Evolutionary conservation across 495 filamentous ascomycete genomes (phyloP).

Genomic region (Daldinia loculata): DNA sequence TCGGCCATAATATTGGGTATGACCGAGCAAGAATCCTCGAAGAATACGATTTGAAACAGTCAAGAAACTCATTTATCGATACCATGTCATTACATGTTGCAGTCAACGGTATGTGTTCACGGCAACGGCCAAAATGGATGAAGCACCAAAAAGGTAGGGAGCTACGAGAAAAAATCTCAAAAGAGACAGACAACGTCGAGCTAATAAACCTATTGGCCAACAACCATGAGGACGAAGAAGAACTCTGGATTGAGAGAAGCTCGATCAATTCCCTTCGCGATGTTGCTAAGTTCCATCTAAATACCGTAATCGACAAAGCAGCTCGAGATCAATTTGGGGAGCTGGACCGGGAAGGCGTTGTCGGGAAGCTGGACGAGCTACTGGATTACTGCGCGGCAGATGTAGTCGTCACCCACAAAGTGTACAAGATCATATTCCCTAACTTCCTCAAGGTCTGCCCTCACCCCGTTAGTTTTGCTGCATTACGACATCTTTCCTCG

Average conservation of each 20-base stretch:
- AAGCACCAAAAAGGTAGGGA: slow-evolving; percentile 91
- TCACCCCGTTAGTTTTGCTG: slow-evolving; percentile 96
- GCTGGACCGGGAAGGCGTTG: slow-evolving; percentile 73
- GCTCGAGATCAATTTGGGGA: slow-evolving; percentile 88
- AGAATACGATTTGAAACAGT: slow-evolving; percentile 85
- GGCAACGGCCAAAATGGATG: slow-evolving; percentile 95
- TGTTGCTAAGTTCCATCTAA: slow-evolving; percentile 95
- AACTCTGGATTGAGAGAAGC: slow-evolving; percentile 93
- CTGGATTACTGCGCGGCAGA: slow-evolving; percentile 97
- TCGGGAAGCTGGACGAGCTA: slow-evolving; percentile 76
- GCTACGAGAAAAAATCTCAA: slow-evolving; percentile 79
- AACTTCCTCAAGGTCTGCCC: slow-evolving; percentile 88
- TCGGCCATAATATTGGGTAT: slow-evolving; percentile 97
- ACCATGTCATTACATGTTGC: slow-evolving; percentile 99
- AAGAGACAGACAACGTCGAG: slow-evolving; percentile 73
- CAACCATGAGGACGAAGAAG: slow-evolving; percentile 83
- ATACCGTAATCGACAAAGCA: slow-evolving; percentile 90
- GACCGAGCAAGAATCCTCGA: slow-evolving; percentile 88
- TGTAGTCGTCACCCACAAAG: slow-evolving; percentile 88
- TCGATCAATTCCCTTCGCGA: slow-evolving; percentile 95
- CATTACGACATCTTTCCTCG: slow-evolving; percentile 87
- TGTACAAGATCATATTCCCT: slow-evolving; percentile 91
- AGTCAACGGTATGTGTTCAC: slow-evolving; percentile 98
- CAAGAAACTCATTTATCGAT: slow-evolving; percentile 88
- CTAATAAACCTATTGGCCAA: slow-evolving; percentile 74